phyloP scores from a whole-genome alignment of 2,329 filamentous ascomycete genomes.

The Tolypocladium album region DNA sequence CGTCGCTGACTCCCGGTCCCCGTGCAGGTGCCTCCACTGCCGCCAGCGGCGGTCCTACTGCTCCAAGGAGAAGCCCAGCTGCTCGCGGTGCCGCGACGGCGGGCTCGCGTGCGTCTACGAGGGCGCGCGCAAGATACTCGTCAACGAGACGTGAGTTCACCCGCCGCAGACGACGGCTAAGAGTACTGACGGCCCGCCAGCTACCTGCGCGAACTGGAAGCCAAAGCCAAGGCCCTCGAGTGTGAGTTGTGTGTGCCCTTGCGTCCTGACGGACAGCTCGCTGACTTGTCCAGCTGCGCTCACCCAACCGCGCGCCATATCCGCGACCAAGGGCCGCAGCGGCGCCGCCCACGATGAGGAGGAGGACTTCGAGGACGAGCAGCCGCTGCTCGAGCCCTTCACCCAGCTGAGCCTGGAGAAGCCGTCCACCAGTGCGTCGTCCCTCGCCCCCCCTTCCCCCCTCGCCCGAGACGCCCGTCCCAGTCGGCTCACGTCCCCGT shows the following conservation, averaged over 20 bases:
- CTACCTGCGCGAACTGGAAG: conserved; percentile 21
- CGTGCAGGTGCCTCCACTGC: conserved; percentile 20
- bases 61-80: conserved; percentile 24
- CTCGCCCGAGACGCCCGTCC: not conserved
- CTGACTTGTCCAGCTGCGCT: not conserved
- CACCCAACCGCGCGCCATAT: not conserved
- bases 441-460: not conserved
- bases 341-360: conserved; percentile 10
- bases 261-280: no score
- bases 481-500: not conserved
- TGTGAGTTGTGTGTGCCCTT: conserved; percentile 6
- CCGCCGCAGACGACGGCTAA: not conserved
- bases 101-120: conserved; percentile 21
- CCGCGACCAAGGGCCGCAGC: not conserved
- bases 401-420: conserved; percentile 21
- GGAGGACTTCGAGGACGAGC: conserved; percentile 19
- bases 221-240: conserved; percentile 19
- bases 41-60: conserved; percentile 23
- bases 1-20: not conserved
- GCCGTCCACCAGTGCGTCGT: conserved; percentile 15
- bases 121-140: conserved; percentile 20
- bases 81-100: conserved; percentile 20
- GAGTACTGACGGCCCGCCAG: conserved; percentile 5
- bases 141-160: conserved; percentile 19
- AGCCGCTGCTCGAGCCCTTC: conserved; percentile 21